A percentile compares a stretch with the other conserved stretches of the same genome.
phyloP scores from a whole-genome alignment of 2,329 filamentous ascomycete genomes.

The Chlorencoelia australis region DNA sequence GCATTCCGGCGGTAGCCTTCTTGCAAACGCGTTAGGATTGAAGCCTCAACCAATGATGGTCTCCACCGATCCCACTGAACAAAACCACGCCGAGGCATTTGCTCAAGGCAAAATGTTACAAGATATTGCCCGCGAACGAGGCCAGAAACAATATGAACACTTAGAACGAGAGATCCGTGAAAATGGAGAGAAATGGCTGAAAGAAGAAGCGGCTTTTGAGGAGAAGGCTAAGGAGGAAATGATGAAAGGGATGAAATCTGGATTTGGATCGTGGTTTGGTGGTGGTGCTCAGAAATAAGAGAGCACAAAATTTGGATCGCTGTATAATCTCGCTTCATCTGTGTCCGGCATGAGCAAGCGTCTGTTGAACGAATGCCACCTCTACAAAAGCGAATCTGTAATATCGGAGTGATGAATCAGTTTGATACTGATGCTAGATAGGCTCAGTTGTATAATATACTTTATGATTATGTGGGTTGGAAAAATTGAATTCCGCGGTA shows the following conservation, averaged over 20 bases:
- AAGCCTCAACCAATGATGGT: conserved; percentile 61
- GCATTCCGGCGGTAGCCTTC: conserved; percentile 47
- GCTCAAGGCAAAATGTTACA: conserved; percentile 94
- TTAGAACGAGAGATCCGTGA: conserved; percentile 86
- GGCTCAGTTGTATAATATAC: too few relatives aligned
- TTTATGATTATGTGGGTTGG: too few relatives aligned
- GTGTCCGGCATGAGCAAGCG: too few relatives aligned
- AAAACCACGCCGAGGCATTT: conserved; percentile 63
- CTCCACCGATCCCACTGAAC: conserved; percentile 42
- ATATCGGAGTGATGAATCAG: too few relatives aligned
- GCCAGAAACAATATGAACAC: conserved; percentile 79
- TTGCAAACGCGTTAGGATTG: conserved; percentile 67
- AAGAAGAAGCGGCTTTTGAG: conserved; percentile 80
- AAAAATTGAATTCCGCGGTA: too few relatives aligned
- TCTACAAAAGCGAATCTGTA: too few relatives aligned
- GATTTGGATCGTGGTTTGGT: conserved; percentile 48
- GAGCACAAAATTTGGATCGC: too few relatives aligned
- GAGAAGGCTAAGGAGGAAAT: conserved; percentile 85
- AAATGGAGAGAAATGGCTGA: conserved; percentile 91
- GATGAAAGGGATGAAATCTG: conserved; percentile 84
- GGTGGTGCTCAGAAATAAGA: too few relatives aligned
- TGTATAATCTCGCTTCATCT: too few relatives aligned
- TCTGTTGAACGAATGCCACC: too few relatives aligned
- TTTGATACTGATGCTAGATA: too few relatives aligned
- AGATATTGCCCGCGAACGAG: conserved; percentile 85